Evolutionary conservation across 1,284 basidiomycete genomes (phyloP).

Genomic region (Mycocalia duriaeana): DNA sequence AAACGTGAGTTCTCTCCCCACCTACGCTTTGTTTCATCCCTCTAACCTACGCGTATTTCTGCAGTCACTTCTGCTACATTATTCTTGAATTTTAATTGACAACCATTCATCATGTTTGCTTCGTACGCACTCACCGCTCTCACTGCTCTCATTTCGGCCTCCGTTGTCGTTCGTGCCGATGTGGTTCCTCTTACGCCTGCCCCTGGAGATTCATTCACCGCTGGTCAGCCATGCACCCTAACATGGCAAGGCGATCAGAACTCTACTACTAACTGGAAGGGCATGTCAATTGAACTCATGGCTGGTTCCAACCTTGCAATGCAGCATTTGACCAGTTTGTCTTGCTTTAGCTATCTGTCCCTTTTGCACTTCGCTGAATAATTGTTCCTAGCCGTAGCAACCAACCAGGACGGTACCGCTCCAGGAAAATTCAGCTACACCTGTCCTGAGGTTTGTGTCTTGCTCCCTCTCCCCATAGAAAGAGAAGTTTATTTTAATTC

Average conservation of each 20-base stretch:
- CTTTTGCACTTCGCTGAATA: slow-evolving; percentile 1
- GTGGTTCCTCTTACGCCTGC: slow-evolving; percentile 50
- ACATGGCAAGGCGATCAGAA: slow-evolving; percentile 49
- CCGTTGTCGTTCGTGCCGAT: slow-evolving; percentile 39
- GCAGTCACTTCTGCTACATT: too few species aligned
- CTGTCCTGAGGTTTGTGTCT: slow-evolving; percentile 62
- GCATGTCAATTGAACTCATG: slow-evolving; percentile 74
- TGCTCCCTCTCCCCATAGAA: background rate
- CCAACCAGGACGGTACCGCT: slow-evolving; percentile 44
- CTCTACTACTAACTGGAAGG: slow-evolving; percentile 52
- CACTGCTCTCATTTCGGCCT: slow-evolving; percentile 32
- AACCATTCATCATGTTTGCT: slow-evolving; percentile 32
- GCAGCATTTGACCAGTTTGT: slow-evolving; percentile 63
- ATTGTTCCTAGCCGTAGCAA: slow-evolving; percentile 48
- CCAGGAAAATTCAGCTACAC: slow-evolving; percentile 56
- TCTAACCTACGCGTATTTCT: too few species aligned
- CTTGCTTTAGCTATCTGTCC: slow-evolving; percentile 11
- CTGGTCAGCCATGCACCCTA: slow-evolving; percentile 49
- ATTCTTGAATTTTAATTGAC: too few species aligned
- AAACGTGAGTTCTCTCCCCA: too few species aligned
- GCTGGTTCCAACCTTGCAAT: slow-evolving; percentile 71
- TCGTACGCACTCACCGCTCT: slow-evolving; percentile 35
- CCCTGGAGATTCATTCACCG: slow-evolving; percentile 51
- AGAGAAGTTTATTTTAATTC: background rate
- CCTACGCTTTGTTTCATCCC: too few species aligned